Conservation (phyloP, 2,329 filamentous ascomycete species). For the Aspergillus intermedius region DNA sequence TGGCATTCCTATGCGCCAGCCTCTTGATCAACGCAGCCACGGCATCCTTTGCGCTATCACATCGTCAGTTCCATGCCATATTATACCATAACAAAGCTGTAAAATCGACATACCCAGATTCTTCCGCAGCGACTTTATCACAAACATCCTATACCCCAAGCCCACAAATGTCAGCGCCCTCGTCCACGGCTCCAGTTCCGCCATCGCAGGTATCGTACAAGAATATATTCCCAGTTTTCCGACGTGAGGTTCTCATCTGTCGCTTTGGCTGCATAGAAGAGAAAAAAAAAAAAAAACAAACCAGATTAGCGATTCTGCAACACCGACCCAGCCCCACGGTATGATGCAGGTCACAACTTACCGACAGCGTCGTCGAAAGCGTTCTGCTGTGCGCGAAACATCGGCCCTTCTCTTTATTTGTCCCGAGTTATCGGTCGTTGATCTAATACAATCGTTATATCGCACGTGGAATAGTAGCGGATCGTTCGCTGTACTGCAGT, state of each 20-base stretch:
- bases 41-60: slow-evolving; percentile 64
- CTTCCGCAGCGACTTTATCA: slow-evolving; percentile 50
- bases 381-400: slow-evolving; percentile 60
- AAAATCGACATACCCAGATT: slow-evolving; percentile 35
- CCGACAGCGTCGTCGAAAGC: slow-evolving; percentile 65
- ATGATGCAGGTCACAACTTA: slow-evolving; percentile 31
- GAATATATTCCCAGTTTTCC: slow-evolving; percentile 68
- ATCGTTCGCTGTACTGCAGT: too few relatives aligned
- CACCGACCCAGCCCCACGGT: background rate
- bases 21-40: slow-evolving; percentile 88
- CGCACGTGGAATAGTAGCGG: too few relatives aligned
- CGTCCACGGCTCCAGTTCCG: background rate
- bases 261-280: slow-evolving; percentile 57
- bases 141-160: slow-evolving; percentile 48
- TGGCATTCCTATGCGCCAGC: slow-evolving; percentile 86
- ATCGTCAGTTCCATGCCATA: slow-evolving; percentile 5
- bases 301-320: slow-evolving; percentile 19
- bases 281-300: slow-evolving; percentile 7
- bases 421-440: background rate
- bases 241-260: slow-evolving; percentile 97
- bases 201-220: slow-evolving; percentile 38
- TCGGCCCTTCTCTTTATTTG: slow-evolving; percentile 18
- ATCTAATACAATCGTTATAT: too few relatives aligned
- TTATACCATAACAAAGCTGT: background rate
- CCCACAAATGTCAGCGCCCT: slow-evolving; percentile 10